Conservation (phyloP, 73 alveolate genomes). For the Stentor roeselii region DNA sequence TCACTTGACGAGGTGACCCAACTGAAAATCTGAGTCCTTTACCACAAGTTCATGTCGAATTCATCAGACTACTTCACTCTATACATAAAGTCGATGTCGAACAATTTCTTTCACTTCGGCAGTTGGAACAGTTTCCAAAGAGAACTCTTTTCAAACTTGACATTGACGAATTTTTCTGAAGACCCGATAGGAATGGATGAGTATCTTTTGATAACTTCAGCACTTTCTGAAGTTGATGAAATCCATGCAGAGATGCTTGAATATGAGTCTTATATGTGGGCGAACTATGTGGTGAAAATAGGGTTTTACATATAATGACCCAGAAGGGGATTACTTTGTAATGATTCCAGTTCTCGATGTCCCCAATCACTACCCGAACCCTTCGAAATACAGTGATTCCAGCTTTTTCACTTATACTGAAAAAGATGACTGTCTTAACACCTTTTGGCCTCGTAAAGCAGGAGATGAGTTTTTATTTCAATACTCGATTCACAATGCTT, state of each 20-base stretch:
- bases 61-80: background rate
- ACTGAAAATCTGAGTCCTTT: background rate
- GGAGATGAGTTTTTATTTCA: background rate
- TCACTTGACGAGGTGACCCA: background rate
- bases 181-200: background rate
- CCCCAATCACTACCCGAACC: background rate
- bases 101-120: background rate
- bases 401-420: too few relatives aligned
- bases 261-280: background rate
- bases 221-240: background rate
- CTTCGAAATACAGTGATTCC: background rate
- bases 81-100: background rate
- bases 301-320: background rate
- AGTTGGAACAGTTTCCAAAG: background rate
- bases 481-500: background rate
- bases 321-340: background rate
- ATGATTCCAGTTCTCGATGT: background rate
- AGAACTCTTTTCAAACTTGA: background rate
- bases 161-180: too few relatives aligned
- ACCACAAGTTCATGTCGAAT: too few relatives aligned
- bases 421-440: background rate
- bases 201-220: background rate
- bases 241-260: background rate
- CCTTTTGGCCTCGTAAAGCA: background rate
- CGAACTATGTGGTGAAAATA: background rate